Evolutionary conservation across 768 basidiomycete genomes (phyloP), one percentile per base, ranked within the genome.

Genomic region (Phanerochaete sordida): DNA sequence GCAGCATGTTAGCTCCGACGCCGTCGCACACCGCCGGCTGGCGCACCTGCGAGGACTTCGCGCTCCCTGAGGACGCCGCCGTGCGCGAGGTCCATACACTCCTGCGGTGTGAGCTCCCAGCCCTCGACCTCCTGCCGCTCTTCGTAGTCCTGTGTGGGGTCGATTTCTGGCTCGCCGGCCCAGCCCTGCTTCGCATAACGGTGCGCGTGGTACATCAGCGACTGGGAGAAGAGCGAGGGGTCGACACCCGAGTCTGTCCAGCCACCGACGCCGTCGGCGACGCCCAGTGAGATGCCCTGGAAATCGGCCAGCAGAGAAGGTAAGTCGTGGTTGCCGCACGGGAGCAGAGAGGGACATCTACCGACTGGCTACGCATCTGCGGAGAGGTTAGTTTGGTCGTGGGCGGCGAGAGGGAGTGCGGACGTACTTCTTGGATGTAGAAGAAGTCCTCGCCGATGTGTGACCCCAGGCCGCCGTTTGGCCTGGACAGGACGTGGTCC

Each of bases 261-360:
- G 21, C 95, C 94, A 1, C 94, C 94, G 3, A 97, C 94, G 21
- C 95, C 95, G 66, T 98, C 95, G 39, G 94, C 91, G 4, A 97
- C 84, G 37, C 92, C 93, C 56, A 97, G 79, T 1, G 89, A 83
- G 28, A 91, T 70, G 24, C 90, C 90, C 90, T 92, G 30, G n/a
- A 24, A 57, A 44, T 23, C 45, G 45, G 52, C 35, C 28, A 47
- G 21, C 39, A 60, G 59, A 49, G 55, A 31, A 47, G 47, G 54
- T 66, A 66, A 57, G 56, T 19, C 56, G 37, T 54, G 48, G 23
- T 37, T 35, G 33, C 26, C 26, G 35, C 11, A 26, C 16, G 26
- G 44, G 30, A 28, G 31, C 30, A 28, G 53, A 30, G 37, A 27
- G 50, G 56, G 61, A 81, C 87, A 62, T 58, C 76, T 79, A 93